Percentiles rank a stretch among this genome's conserved stretches.
These are phyloP conservation scores for Camillea tinctor DNA, from an alignment of 2,329 filamentous ascomycete genomes.

Conservation along the genomic window DNA sequence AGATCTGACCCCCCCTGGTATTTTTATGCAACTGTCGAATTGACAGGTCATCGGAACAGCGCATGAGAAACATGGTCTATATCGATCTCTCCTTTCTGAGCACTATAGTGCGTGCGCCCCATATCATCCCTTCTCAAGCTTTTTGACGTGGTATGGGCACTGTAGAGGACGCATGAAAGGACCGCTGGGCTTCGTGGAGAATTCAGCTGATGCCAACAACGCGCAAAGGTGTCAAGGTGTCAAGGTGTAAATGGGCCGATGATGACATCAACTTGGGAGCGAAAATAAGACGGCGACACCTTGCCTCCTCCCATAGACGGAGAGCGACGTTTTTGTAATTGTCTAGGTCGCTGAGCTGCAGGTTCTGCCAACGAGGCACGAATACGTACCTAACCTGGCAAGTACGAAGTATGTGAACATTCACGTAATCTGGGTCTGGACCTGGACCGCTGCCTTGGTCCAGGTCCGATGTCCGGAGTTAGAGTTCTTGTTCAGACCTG, in stretches of 20 bases:
- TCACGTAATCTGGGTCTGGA: neutral
- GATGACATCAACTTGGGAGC: neutral
- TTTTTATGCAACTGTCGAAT: neutral
- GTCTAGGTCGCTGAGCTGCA: neutral
- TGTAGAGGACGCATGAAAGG: neutral
- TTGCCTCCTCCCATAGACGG: neutral
- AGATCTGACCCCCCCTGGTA: neutral
- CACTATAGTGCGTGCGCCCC: neutral
- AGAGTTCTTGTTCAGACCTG: neutral
- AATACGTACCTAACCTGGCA: too few relatives aligned
- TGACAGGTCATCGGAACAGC: neutral
- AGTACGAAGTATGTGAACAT: too few relatives aligned
- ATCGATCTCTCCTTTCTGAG: neutral
- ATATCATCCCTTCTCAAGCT: neutral
- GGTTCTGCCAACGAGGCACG: neutral
- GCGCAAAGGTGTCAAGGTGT: neutral
- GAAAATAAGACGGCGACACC: neutral
- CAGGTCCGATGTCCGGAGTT: neutral
- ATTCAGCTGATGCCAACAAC: neutral
- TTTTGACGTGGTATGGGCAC: neutral
- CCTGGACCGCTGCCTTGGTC: too few relatives aligned
- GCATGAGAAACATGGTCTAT: neutral
- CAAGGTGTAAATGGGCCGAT: neutral
- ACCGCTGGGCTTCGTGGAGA: neutral
- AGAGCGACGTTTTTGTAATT: neutral